Base-by-base conservation (phyloP, 257 asterid genomes). In the Schizonepeta tenuifolia region DNA sequence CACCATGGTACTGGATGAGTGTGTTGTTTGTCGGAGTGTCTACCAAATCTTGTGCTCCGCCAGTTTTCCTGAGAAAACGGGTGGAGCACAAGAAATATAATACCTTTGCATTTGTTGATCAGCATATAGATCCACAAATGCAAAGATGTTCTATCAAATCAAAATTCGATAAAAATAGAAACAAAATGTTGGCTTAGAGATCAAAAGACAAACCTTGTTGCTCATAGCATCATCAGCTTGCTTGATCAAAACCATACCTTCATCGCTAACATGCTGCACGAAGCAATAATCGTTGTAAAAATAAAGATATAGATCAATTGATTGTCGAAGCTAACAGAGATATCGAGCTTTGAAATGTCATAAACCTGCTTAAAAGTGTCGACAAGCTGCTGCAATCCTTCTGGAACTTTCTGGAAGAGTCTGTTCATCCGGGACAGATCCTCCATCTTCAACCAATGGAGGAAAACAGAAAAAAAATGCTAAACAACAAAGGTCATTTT, bases 341-440 rank as follows among this genome's bases (percentile, higher is more conserved):
- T 66, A 21, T n/a, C 15, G 35, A 31, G 33, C 20, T 61, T 58
- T 43, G 28, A 44, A 77, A 56, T 26, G 31, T 9, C 13, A 62
- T 53, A 57, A 69, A 86, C 90, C 90, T 85, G 84, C 80, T 82
- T 88, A 67, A 88, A 82, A 60, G 72, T 46, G 20, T 63, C 72
- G 6, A 85, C 88, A 41, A 86, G 70, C 0, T 65, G 82, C 38
- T 81, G 86, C 79, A 82, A 35, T 40, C 88, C 89, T 54, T 79
- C 65, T 0, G 79, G 74, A 55, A 80, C 74, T 53, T 71, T 75
- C 40, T 62, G 63, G 75, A 81, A 86, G 38, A 88, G 85, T 67
- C 92, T 85, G 57, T 83, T 79, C 87, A 88, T 86, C 67, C 90
- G 78, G 40, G 92, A 84, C 26, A 88, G 74, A 73, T 88, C 95